Percentiles rank a stretch among this genome's conserved stretches.
phyloP scores from a whole-genome alignment of 1,284 basidiomycete species.

The Melampsora larici-populina region DNA sequence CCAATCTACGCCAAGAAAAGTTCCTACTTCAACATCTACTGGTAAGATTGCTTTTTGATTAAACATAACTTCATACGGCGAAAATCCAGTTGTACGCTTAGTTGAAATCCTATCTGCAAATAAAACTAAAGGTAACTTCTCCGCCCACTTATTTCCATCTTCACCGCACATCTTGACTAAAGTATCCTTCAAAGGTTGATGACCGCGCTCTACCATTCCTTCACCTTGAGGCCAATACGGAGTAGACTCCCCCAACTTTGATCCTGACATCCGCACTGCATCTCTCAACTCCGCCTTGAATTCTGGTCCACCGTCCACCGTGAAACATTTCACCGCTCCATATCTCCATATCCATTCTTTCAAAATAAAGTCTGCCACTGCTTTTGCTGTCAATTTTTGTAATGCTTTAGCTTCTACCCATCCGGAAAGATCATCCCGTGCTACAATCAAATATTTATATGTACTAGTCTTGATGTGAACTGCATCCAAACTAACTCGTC shows the following conservation, averaged over 20 bases:
- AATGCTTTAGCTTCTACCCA: slow-evolving; percentile 33
- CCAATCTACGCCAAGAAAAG: slow-evolving; percentile 5
- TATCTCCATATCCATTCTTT: too few relatives aligned
- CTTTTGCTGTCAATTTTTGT: too few relatives aligned
- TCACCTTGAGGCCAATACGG: neutral
- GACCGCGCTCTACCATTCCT: too few relatives aligned
- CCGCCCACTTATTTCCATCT: too few relatives aligned
- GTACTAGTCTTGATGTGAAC: slow-evolving; percentile 19
- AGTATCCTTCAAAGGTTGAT: slow-evolving; percentile 19
- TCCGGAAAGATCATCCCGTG: slow-evolving; percentile 34
- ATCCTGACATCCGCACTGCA: too few relatives aligned
- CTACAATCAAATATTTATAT: slow-evolving; percentile 23
- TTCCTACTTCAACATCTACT: neutral
- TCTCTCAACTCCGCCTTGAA: too few relatives aligned
- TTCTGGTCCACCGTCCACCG: too few relatives aligned
- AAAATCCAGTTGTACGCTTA: neutral
- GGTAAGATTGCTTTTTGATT: neutral
- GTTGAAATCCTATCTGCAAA: too few relatives aligned
- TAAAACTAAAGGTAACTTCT: too few relatives aligned
- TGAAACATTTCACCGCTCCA: too few relatives aligned
- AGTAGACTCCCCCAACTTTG: neutral
- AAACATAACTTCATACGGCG: neutral
- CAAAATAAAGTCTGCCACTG: too few relatives aligned
- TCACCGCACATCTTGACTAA: too few relatives aligned
- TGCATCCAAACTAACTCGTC: slow-evolving; percentile 15